Evolutionary conservation across 2,329 filamentous ascomycete genomes (phyloP), one percentile per base, ranked within the genome.

Genomic region (Arthrobotrys iridis): DNA sequence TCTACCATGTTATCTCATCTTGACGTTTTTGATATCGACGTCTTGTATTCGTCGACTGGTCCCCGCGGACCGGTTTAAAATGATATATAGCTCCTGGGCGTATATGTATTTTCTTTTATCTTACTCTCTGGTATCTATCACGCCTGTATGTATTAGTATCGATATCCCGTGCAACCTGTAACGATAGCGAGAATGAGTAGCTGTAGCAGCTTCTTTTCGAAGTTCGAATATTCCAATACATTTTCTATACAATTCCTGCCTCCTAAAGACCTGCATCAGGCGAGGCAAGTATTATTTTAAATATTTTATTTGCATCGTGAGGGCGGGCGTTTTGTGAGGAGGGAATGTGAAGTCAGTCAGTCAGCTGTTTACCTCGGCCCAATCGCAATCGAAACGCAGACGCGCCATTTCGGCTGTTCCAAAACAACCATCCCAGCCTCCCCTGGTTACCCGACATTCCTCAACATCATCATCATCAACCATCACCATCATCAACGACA

Each of bases 351-450:
- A n/a, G n/a, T n/a, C n/a, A n/a, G n/a, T n/a, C n/a, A n/a, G n/a
- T n/a, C n/a, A n/a, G 35, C 13, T 55, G 28, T 55, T 55, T 55
- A 55, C 50, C 50, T 55, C 50, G 50, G 50, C 50, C 50, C 30
- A 55, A 55, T 13, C 28, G n/a, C n/a, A n/a, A n/a, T n/a, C n/a
- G n/a, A n/a, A n/a, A n/a, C n/a, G n/a, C 8, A 22, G 30, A 55
- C 50, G 50, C 50, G 50, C 50, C 4, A 7, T 22, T 28, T 30
- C 50, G 48, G 48, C 48, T 35, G 26, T 52, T 52, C 30, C 50
- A 55, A 55, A 55, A 55, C 50, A 55, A 55, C 22, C 48, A 55
- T 55, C 50, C 50, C 50, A 55, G 30, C 50, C 50, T 52, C 46
- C 50, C 50, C 30, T 55, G 30, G 50, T 55, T 55, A 55, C 50